These are phyloP conservation scores for Pythium biforme DNA, from an alignment of 352 stramenopile genomes.

Conservation along the genomic window DNA sequence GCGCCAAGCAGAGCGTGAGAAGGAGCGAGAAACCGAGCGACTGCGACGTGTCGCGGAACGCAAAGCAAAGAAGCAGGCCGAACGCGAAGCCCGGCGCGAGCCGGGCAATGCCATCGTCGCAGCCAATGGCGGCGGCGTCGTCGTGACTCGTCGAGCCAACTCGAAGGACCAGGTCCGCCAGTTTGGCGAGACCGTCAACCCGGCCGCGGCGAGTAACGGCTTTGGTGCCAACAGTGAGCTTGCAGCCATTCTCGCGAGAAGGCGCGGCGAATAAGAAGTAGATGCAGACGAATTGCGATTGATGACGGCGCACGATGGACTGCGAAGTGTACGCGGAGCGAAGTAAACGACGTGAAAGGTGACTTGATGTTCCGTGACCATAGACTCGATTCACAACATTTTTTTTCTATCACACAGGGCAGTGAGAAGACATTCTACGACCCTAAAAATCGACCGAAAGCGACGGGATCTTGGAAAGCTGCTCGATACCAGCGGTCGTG, in stretches of 20 bases:
- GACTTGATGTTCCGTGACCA: not conserved
- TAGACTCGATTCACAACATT: not conserved
- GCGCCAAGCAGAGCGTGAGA: slow-evolving; percentile 62
- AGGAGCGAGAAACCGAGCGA: slow-evolving; percentile 70
- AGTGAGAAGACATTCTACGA: not conserved
- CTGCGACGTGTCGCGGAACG: slow-evolving; percentile 78
- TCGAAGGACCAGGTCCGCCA: slow-evolving; percentile 69
- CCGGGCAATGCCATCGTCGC: slow-evolving; percentile 7
- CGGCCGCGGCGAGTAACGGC: not conserved
- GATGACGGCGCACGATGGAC: not conserved
- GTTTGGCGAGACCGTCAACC: slow-evolving; percentile 62
- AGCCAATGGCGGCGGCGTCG: not conserved
- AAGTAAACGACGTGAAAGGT: not conserved
- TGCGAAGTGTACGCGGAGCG: no score
- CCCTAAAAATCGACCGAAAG: slow-evolving; percentile 50
- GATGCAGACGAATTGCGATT: not conserved
- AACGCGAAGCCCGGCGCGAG: slow-evolving; percentile 64
- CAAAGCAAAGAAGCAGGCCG: slow-evolving; percentile 85
- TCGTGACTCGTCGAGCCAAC: slow-evolving; percentile 16
- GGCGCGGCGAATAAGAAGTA: slow-evolving; percentile 38
- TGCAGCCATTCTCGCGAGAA: slow-evolving; percentile 72
- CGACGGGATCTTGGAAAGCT: slow-evolving; percentile 41
- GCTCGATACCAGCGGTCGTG: slow-evolving; percentile 47
- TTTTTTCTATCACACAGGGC: not conserved
- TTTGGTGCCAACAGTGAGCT: slow-evolving; percentile 72